Conservation (phyloP, 768 basidiomycete species). For the Boletus insuetus region DNA sequence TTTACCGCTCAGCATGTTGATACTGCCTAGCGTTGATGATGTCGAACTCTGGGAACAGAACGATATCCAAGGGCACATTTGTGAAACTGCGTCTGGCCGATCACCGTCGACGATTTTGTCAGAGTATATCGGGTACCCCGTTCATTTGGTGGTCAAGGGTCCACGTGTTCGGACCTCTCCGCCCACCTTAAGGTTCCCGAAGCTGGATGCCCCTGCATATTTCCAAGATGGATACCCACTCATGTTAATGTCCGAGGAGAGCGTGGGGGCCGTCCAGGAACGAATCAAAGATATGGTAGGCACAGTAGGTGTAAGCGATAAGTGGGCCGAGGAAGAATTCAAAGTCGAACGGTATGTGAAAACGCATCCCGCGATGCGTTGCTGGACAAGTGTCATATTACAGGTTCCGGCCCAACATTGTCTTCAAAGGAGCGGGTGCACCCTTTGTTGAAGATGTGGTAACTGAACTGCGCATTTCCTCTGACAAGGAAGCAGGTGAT, state of each 20-base stretch:
- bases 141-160: constrained; percentile 69
- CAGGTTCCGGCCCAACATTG: constrained; percentile 78
- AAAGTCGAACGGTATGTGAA: constrained; percentile 55
- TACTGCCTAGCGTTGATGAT: constrained; percentile 46
- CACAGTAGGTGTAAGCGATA: constrained; percentile 45
- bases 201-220: constrained; percentile 51
- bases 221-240: constrained; percentile 76
- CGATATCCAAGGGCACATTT: constrained; percentile 66
- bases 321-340: constrained; percentile 51
- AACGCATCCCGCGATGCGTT: not conserved
- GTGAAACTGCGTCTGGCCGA: constrained; percentile 40
- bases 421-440: constrained; percentile 58
- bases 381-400: not conserved
- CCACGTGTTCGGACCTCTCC: constrained; percentile 47
- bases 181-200: constrained; percentile 54
- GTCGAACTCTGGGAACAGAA: constrained; percentile 47
- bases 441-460: constrained; percentile 74
- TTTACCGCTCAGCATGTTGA: not conserved
- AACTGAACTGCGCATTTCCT: constrained; percentile 57
- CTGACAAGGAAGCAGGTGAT: constrained; percentile 22
- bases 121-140: constrained; percentile 56
- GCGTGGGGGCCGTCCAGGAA: constrained; percentile 49
- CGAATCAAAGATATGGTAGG: constrained; percentile 47
- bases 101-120: constrained; percentile 58
- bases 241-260: constrained; percentile 66